Evolutionary conservation across 2,329 filamentous ascomycete genomes (phyloP).

Genomic region (Dryadomyces quercus-mongolicae): DNA sequence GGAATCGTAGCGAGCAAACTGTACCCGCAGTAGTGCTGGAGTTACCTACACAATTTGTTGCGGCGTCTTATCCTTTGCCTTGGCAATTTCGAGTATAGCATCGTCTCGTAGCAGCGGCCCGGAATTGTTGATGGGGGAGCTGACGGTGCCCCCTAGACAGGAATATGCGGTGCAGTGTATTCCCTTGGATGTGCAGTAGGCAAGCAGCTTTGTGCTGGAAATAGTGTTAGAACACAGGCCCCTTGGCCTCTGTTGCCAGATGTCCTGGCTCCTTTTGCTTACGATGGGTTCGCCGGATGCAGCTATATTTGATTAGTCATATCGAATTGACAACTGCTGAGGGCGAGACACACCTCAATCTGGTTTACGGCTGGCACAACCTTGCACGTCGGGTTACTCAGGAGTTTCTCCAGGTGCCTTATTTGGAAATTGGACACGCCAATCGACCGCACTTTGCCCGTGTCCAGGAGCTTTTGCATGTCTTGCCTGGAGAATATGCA

Average conservation of each 20-base stretch:
- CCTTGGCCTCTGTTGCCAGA: too few species aligned
- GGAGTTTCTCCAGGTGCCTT: slow-evolving; percentile 27
- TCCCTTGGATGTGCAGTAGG: slow-evolving; percentile 58
- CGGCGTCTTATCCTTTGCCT: slow-evolving; percentile 53
- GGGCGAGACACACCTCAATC: slow-evolving; percentile 59
- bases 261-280: not conserved
- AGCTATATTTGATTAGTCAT: slow-evolving; percentile 30
- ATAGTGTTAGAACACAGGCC: not conserved
- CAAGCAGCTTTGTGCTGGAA: slow-evolving; percentile 56
- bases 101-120: slow-evolving; percentile 26
- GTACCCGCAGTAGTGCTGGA: too few species aligned
- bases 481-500: not conserved
- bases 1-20: too few species aligned
- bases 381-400: slow-evolving; percentile 29
- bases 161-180: slow-evolving; percentile 69
- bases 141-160: slow-evolving; percentile 58
- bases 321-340: not conserved
- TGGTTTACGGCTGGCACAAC: slow-evolving; percentile 63
- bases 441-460: slow-evolving; percentile 8
- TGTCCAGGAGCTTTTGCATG: slow-evolving; percentile 8
- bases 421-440: slow-evolving; percentile 10
- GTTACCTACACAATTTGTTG: slow-evolving; percentile 52
- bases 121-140: slow-evolving; percentile 43
- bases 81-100: slow-evolving; percentile 48
- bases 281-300: slow-evolving; percentile 65